A percentile compares a stretch with the other conserved stretches of the same genome.
phyloP scores from a whole-genome alignment of 371 early-diverging fungal species.

The Apophysomyces elegans region DNA sequence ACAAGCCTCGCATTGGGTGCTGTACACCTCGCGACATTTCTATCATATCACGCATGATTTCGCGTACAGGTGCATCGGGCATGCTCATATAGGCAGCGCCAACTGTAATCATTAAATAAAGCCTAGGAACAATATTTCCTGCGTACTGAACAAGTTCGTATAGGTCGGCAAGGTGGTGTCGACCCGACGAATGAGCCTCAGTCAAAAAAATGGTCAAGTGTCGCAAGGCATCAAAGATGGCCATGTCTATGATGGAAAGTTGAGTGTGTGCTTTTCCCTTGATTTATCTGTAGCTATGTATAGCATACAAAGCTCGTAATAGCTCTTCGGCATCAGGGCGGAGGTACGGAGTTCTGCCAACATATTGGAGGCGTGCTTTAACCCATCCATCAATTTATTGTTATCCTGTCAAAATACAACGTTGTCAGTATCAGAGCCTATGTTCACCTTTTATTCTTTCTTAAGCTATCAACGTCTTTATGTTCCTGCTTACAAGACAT shows the following conservation, averaged over 20 bases:
- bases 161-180: slow-evolving; percentile 90
- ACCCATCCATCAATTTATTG: slow-evolving; percentile 88
- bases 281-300: slow-evolving; percentile 18
- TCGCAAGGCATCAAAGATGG: slow-evolving; percentile 91
- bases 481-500: slow-evolving; percentile 67
- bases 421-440: no score
- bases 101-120: slow-evolving; percentile 97
- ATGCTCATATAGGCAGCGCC: slow-evolving; percentile 91
- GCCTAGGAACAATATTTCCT: slow-evolving; percentile 91
- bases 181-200: slow-evolving; percentile 79
- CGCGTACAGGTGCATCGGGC: slow-evolving; percentile 83
- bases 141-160: slow-evolving; percentile 97
- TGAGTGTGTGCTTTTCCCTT: background rate
- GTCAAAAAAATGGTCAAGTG: slow-evolving; percentile 83
- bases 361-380: slow-evolving; percentile 95
- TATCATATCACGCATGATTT: slow-evolving; percentile 95
- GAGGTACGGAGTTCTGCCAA: slow-evolving; percentile 92
- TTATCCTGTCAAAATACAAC: slow-evolving; percentile 60
- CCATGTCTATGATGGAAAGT: slow-evolving; percentile 69
- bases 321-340: slow-evolving; percentile 89
- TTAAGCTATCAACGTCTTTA: background rate
- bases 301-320: slow-evolving; percentile 89
- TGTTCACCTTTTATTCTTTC: no score
- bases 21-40: slow-evolving; percentile 98
- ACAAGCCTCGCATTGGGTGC: slow-evolving; percentile 94